Evolutionary conservation across 2,329 filamentous ascomycete species (phyloP).

Genomic region (Diaporthe vexans): DNA sequence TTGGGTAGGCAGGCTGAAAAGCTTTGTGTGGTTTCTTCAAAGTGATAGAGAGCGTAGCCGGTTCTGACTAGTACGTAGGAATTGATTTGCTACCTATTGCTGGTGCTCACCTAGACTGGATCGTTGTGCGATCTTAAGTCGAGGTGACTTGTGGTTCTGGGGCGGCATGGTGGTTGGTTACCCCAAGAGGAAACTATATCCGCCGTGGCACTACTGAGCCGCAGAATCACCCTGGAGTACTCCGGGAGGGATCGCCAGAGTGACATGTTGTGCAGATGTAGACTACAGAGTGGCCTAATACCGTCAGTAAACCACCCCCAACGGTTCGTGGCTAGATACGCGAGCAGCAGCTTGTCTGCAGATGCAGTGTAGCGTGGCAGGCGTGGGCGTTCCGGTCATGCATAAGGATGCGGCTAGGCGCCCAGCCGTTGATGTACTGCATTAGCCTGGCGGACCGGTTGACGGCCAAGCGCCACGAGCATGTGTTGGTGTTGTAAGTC

Average conservation of each 20-base stretch:
- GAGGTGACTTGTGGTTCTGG: background rate
- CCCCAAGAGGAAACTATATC: background rate
- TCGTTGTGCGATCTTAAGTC: background rate
- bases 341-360: constrained; percentile 23
- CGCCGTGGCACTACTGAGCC: constrained; percentile 11
- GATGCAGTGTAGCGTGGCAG: constrained; percentile 24
- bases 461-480: constrained; percentile 22
- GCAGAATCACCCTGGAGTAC: constrained; percentile 12
- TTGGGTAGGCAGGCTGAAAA: background rate
- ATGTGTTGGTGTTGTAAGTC: background rate
- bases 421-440: constrained; percentile 32
- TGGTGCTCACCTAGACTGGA: background rate
- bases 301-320: constrained; percentile 20
- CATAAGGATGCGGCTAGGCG: constrained; percentile 20
- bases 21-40: background rate
- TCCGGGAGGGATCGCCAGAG: constrained; percentile 3
- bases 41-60: background rate
- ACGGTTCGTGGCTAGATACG: constrained; percentile 29
- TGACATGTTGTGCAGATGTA: constrained; percentile 16
- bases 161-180: no score
- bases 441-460: constrained; percentile 19
- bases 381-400: constrained; percentile 23
- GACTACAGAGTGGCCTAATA: constrained; percentile 4
- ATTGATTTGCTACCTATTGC: no score
- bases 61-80: background rate